Conservation (phyloP, 2,329 filamentous ascomycete species). For the Colletotrichum eleusines region DNA sequence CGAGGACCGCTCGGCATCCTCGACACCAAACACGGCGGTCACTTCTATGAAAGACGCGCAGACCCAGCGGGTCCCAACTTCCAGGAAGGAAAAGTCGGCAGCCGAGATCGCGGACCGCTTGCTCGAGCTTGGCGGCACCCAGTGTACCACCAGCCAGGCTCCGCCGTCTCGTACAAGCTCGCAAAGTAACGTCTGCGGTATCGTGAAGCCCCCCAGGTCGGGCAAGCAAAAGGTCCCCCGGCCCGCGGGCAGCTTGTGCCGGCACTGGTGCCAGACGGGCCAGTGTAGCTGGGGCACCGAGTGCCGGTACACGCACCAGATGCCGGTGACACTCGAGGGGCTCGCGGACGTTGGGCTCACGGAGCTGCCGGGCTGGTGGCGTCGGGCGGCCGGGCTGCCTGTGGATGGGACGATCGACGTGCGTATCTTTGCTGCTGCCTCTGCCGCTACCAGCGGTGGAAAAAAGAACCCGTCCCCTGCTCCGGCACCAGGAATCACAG, state of each 20-base stretch:
- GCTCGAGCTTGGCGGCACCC: conserved; percentile 24
- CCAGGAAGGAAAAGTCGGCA: conserved; percentile 12
- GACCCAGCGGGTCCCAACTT: not conserved
- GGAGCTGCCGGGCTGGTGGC: conserved; percentile 59
- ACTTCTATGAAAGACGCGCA: not conserved
- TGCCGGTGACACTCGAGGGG: conserved; percentile 58
- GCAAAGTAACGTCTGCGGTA: not conserved
- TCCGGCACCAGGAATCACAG: not conserved
- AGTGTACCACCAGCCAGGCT: conserved; percentile 1
- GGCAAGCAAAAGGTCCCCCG: conserved; percentile 22
- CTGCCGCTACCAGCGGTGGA: not conserved
- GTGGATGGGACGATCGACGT: conserved; percentile 31
- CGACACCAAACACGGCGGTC: conserved; percentile 10
- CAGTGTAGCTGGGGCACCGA: conserved; percentile 58
- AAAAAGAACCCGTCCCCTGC: conserved; percentile 22
- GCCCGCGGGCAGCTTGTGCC: conserved; percentile 51
- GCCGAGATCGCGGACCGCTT: conserved; percentile 21
- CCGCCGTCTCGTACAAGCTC: not conserved
- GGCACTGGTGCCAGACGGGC: conserved; percentile 63
- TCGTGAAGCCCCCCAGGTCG: conserved; percentile 8
- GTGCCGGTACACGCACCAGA: conserved; percentile 61
- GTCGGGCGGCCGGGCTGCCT: conserved; percentile 30
- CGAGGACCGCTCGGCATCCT: conserved; percentile 22
- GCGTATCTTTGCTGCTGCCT: conserved; percentile 27
- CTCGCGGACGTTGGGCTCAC: conserved; percentile 57